These are phyloP conservation scores for Pichia thaimueangensis DNA, from an alignment of 805 yeast genomes.

Conservation along the genomic window DNA sequence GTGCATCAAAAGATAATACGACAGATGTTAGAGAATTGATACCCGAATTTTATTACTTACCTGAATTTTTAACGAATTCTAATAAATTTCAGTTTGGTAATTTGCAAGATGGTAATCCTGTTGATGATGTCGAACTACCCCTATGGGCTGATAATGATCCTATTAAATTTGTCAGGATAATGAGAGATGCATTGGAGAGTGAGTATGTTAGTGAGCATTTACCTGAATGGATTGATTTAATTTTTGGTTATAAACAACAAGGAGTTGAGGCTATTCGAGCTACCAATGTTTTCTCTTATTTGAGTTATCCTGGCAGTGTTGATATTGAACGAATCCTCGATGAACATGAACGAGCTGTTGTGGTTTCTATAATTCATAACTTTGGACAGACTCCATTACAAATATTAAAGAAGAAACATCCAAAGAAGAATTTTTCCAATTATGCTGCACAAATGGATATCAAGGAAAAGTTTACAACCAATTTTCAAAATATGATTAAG, in stretches of 20 bases:
- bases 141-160: constrained; percentile 84
- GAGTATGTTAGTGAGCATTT: constrained; percentile 70
- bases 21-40: constrained; percentile 84
- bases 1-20: constrained; percentile 72
- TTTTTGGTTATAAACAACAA: constrained; percentile 75
- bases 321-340: constrained; percentile 69
- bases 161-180: constrained; percentile 60
- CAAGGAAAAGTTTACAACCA: constrained; percentile 13
- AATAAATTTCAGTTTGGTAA: constrained; percentile 67
- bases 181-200: constrained; percentile 80
- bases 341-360: constrained; percentile 65
- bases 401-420: constrained; percentile 65
- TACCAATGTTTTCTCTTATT: constrained; percentile 73
- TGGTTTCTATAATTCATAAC: constrained; percentile 81
- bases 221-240: constrained; percentile 79
- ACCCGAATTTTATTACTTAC: constrained; percentile 80
- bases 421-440: constrained; percentile 36
- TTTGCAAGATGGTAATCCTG: constrained; percentile 51
- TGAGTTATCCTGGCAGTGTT: constrained; percentile 80
- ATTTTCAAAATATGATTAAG: neutral
- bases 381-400: constrained; percentile 88
- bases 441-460: neutral
- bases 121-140: constrained; percentile 65
- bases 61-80: constrained; percentile 66
- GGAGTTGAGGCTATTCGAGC: constrained; percentile 64